A percentile compares a stretch with the other conserved stretches of the same genome.
Conservation (phyloP, 148 eudicot species). For the Rhododendron williamsianum region DNA sequence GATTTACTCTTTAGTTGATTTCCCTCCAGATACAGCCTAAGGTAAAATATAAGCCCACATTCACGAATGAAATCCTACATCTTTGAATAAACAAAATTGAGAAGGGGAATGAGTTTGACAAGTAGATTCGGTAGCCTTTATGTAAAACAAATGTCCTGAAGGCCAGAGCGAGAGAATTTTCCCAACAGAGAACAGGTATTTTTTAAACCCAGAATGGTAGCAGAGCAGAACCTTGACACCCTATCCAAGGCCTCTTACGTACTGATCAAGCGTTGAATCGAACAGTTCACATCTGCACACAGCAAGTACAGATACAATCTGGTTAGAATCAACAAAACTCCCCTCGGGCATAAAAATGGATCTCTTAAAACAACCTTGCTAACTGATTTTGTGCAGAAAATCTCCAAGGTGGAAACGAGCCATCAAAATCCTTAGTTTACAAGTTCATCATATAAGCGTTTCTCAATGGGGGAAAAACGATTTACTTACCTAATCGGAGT, state of each 20-base stretch:
- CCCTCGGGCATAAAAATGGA: not conserved
- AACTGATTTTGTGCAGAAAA: not conserved
- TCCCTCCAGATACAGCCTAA: not conserved
- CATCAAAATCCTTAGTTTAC: not conserved
- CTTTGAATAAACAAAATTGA: not conserved
- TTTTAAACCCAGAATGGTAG: not conserved
- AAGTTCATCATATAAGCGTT: not conserved
- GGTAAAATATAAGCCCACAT: not conserved
- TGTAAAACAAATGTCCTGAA: not conserved
- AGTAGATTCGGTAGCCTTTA: not conserved
- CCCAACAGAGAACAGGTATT: not conserved
- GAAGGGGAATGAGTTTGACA: not conserved
- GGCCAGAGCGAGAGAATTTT: not conserved
- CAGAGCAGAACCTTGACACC: constrained; percentile 7
- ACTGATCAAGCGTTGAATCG: constrained; percentile 82
- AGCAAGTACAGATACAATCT: not conserved
- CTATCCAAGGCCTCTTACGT: constrained; percentile 87
- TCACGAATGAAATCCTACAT: not conserved
- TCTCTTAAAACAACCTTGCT: not conserved
- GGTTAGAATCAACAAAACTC: not conserved
- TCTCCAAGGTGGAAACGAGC: not conserved
- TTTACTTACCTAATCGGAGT: constrained; percentile 62
- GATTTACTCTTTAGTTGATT: not conserved
- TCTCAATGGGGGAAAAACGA: not conserved
- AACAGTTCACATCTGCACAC: constrained; percentile 69